phyloP scores from a whole-genome alignment of 257 asterid species.

The Cinchona pubescens region DNA sequence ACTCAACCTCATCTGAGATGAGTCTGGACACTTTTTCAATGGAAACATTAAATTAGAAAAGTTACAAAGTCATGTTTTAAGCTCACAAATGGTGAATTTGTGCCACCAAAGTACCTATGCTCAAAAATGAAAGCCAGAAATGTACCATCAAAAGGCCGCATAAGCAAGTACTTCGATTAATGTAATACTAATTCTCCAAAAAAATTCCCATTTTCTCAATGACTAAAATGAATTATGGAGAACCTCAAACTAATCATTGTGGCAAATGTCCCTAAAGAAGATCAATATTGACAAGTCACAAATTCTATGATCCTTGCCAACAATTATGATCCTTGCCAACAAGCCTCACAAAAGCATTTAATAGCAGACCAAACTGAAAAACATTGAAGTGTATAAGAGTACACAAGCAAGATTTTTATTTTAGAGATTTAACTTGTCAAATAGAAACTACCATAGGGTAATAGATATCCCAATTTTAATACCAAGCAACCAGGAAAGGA shows the following conservation, averaged over 20 bases:
- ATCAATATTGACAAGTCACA: background rate
- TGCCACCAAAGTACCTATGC: background rate
- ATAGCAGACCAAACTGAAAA: background rate
- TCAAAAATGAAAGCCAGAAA: background rate
- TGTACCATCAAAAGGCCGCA: background rate
- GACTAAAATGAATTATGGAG: background rate
- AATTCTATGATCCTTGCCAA: background rate
- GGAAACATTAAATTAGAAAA: background rate
- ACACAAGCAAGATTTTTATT: background rate
- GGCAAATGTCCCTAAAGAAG: background rate
- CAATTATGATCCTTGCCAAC: background rate
- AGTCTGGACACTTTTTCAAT: background rate
- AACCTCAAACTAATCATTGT: background rate
- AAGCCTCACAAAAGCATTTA: background rate
- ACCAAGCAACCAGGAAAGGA: background rate
- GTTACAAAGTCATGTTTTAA: background rate
- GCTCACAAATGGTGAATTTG: background rate
- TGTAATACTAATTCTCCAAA: background rate
- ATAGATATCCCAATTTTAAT: background rate
- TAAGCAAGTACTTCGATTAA: too few relatives aligned
- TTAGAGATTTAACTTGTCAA: background rate
- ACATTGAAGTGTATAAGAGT: background rate
- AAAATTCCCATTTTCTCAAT: background rate
- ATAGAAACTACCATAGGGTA: background rate
- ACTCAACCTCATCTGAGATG: background rate